Percentiles rank a stretch among this genome's conserved stretches.
These are phyloP conservation scores for Vitis amurensis DNA, from an alignment of 164 flowering plant species.

Conservation along the genomic window DNA sequence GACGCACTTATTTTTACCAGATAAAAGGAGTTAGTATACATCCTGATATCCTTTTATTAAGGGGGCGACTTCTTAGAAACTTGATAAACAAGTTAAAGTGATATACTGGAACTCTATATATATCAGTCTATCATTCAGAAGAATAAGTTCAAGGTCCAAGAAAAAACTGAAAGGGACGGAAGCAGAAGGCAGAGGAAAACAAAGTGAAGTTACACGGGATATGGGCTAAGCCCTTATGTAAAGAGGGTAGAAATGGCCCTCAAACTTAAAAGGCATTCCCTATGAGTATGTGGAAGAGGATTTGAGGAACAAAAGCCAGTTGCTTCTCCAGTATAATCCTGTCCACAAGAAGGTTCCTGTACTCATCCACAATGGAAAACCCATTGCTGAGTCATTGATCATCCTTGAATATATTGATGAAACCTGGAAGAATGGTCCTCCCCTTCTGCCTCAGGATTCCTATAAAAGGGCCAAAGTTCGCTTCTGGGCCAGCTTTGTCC, in stretches of 20 bases:
- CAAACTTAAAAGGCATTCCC: not conserved
- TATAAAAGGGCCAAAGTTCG: constrained; percentile 29
- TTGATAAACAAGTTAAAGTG: no score
- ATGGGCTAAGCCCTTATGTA: no score
- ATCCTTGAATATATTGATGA: constrained; percentile 44
- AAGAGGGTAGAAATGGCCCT: no score
- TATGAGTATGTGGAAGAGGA: constrained; percentile 36
- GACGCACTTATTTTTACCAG: no score
- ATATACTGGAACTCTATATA: no score
- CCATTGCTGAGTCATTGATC: constrained; percentile 32
- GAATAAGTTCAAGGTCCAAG: no score
- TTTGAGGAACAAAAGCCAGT: constrained; percentile 26
- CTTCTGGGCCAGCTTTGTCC: constrained; percentile 34
- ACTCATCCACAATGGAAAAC: constrained; percentile 26
- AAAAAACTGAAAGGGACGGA: no score
- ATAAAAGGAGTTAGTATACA: no score
- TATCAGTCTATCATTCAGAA: no score
- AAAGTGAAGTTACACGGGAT: no score
- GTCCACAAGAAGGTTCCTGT: constrained; percentile 40
- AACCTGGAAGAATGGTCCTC: constrained; percentile 27
- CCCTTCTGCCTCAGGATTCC: constrained; percentile 18
- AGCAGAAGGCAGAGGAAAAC: constrained; percentile 9
- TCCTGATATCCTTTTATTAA: no score
- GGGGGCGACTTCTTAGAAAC: no score
- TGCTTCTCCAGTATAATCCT: constrained; percentile 32